Base-by-base conservation (phyloP, 2,329 filamentous ascomycete genomes). In the Tricladium varicosporioides region DNA sequence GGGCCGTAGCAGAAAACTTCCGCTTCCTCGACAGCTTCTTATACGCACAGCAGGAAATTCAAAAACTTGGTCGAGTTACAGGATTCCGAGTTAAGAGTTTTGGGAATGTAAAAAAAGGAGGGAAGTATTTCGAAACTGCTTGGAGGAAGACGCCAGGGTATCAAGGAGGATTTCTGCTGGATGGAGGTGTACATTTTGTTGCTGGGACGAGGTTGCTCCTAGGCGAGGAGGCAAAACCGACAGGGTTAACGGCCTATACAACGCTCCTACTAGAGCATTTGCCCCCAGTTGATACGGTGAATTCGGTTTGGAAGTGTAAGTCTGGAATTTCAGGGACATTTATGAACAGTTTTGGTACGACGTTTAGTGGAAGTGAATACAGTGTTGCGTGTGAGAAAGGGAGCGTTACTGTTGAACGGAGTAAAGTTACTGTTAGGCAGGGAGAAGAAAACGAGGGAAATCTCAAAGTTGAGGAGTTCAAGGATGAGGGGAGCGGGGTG, bases 151-250 rank as follows among this genome's bases (percentile, higher is more conserved):
- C 74, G 54, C 88, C 89, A 1, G 77, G 81, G 52, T 82, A 90
- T 68, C 88, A 91, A 71, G 89, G 89, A 54, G 89, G 89, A 0
- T 92, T 91, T 69, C 70, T 92, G 54, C 80, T 92, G 1, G 89
- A 92, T 67, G 87, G 83, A 13, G 89, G 89, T 45, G 87, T 92
- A 22, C 89, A 92, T 71, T 86, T 83, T 59, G 76, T 85, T 5
- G 88, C 88, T 7, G 84, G 74, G 0, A 77, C 86, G 50, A 76
- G 88, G 14, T 70, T 81, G 32, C 68, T 92, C 44, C 73, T 91
- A 1, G 75, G 77, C 15, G 74, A 61, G 27, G 52, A 54, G 31
- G 62, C 60, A 18, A 63, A 60, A 51, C 64, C 66, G 16, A 61
- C 54, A 8, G 36, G 65, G 5, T 53, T 70, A 15, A 60, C 64